Conservation (phyloP, 768 basidiomycete genomes). For the Agrocybe pediades region DNA sequence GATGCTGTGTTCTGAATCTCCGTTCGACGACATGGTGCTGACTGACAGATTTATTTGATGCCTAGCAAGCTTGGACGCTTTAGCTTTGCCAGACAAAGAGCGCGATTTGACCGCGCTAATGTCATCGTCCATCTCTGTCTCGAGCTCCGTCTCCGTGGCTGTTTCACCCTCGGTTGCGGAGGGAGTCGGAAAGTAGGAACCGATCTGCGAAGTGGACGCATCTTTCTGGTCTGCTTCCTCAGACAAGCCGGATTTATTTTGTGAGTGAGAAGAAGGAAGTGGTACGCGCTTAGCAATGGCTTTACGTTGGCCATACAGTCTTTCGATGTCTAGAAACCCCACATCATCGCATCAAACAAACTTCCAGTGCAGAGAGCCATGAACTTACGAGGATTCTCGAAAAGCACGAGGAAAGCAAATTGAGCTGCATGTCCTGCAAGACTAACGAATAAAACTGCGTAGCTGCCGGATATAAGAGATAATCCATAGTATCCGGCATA, state of each 20-base stretch:
- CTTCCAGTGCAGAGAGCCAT: neutral
- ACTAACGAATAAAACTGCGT: slow-evolving; percentile 89
- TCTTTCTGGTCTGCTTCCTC: slow-evolving; percentile 16
- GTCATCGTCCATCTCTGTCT: slow-evolving; percentile 57
- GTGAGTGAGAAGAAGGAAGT: slow-evolving; percentile 29
- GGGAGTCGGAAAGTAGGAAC: slow-evolving; percentile 51
- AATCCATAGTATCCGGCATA: slow-evolving; percentile 98
- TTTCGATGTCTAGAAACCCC: slow-evolving; percentile 75
- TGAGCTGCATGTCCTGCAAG: slow-evolving; percentile 95
- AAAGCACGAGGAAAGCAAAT: slow-evolving; percentile 93
- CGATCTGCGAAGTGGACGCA: slow-evolving; percentile 21
- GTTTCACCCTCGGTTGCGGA: slow-evolving; percentile 72
- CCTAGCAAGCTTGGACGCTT: slow-evolving; percentile 19
- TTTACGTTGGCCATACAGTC: slow-evolving; percentile 92
- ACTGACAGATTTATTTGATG: slow-evolving; percentile 35
- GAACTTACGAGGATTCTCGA: slow-evolving; percentile 93
- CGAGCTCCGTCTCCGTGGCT: slow-evolving; percentile 69
- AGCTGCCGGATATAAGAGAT: slow-evolving; percentile 87
- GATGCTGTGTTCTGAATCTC: slow-evolving; percentile 12
- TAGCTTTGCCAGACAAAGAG: slow-evolving; percentile 16
- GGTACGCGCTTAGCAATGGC: slow-evolving; percentile 86
- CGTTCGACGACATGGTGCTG: slow-evolving; percentile 33
- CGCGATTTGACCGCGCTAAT: slow-evolving; percentile 9
- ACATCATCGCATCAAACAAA: slow-evolving; percentile 6
- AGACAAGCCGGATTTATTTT: slow-evolving; percentile 11